These are phyloP conservation scores for Thelonectria olida DNA, from an alignment of 2,329 filamentous ascomycete genomes.

Conservation along the genomic window DNA sequence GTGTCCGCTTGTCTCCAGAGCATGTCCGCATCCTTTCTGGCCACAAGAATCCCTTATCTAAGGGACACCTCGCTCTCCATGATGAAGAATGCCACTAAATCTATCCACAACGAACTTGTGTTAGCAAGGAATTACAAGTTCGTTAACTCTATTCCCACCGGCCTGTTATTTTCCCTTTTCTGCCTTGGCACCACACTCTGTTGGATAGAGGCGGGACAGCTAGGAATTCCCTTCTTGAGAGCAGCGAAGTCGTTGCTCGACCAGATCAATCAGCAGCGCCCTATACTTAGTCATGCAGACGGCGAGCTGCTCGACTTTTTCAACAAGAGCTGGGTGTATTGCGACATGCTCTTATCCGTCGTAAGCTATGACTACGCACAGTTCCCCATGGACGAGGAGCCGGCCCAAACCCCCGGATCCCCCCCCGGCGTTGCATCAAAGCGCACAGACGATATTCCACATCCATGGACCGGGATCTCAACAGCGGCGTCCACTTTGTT, in stretches of 20 bases:
- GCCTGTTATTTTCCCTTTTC: conserved; percentile 49
- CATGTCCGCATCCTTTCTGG: conserved; percentile 51
- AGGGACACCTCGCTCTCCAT: conserved; percentile 43
- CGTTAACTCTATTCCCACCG: conserved; percentile 42
- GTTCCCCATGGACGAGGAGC: conserved; percentile 22
- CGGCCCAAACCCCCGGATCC: conserved; percentile 3
- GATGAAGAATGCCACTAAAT: conserved; percentile 46
- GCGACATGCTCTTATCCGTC: conserved; percentile 50
- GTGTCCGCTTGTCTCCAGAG: conserved; percentile 52
- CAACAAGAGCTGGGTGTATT: conserved; percentile 51
- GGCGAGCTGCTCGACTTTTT: conserved; percentile 47
- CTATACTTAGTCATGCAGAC: conserved; percentile 27
- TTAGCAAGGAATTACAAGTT: conserved; percentile 33
- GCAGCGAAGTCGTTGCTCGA: conserved; percentile 41
- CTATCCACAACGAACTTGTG: conserved; percentile 45
- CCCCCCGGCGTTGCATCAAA: conserved; percentile 3
- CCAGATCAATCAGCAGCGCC: conserved; percentile 36
- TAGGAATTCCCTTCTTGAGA: conserved; percentile 45
- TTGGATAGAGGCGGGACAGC: conserved; percentile 48
- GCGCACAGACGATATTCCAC: conserved; percentile 36
- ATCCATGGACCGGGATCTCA: conserved; percentile 52
- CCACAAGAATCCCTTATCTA: conserved; percentile 46
- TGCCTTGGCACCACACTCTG: conserved; percentile 52
- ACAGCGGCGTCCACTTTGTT: conserved; percentile 45
- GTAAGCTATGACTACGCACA: conserved; percentile 45